These are phyloP conservation scores for Rossbeevera mucosa DNA, from an alignment of 768 basidiomycete genomes.

Conservation along the genomic window DNA sequence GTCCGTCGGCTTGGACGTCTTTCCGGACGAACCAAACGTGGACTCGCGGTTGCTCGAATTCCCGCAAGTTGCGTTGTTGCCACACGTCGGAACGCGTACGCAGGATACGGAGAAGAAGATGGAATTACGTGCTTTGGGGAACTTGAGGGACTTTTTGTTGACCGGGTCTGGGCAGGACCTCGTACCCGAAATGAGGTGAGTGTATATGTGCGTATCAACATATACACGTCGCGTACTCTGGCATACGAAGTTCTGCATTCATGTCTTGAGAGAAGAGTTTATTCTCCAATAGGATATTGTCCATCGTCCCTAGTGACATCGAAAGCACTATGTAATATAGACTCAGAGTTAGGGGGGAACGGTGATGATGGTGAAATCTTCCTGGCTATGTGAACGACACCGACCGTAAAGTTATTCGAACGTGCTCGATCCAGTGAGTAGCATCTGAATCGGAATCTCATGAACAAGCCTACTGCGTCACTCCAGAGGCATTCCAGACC, in stretches of 20 bases:
- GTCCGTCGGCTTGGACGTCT: slow-evolving; percentile 76
- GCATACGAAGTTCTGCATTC: too few species aligned
- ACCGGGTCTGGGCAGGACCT: neutral
- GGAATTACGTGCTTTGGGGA: slow-evolving; percentile 77
- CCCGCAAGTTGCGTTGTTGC: slow-evolving; percentile 79
- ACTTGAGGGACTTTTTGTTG: slow-evolving; percentile 57
- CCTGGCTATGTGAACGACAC: neutral
- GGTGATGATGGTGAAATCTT: neutral
- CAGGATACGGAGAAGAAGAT: slow-evolving; percentile 75
- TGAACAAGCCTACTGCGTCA: neutral
- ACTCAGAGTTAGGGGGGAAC: neutral
- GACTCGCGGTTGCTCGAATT: slow-evolving; percentile 75
- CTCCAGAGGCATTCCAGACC: neutral
- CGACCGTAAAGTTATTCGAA: neutral
- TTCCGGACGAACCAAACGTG: slow-evolving; percentile 76
- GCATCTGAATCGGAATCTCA: neutral
- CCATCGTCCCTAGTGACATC: neutral
- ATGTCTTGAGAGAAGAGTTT: neutral
- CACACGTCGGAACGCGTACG: slow-evolving; percentile 88
- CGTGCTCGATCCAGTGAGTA: neutral
- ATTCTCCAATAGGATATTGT: too few species aligned
- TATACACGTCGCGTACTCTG: too few species aligned
- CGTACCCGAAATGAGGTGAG: neutral
- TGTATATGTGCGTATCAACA: neutral
- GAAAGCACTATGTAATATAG: too few species aligned